These are phyloP conservation scores for Pseudopyrenochaeta lycopersici DNA, from an alignment of 2,329 filamentous ascomycete species.

Conservation along the genomic window DNA sequence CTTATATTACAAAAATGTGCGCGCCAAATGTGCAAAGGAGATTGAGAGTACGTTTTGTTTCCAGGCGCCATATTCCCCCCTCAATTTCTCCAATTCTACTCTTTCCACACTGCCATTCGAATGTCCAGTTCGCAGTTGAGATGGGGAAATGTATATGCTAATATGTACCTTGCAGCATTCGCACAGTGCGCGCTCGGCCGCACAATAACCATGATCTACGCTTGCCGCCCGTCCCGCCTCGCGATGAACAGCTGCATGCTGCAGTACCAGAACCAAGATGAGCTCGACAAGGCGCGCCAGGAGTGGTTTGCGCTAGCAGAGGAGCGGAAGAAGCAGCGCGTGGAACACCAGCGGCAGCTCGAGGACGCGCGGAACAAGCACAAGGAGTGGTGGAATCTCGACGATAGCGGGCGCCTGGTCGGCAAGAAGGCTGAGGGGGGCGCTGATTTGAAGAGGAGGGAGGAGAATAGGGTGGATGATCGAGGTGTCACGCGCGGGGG, in stretches of 20 bases:
- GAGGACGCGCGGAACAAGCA: constrained; percentile 59
- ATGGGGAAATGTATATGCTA: neutral
- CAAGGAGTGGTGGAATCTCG: constrained; percentile 61
- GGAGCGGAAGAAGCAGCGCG: constrained; percentile 73
- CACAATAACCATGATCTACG: constrained; percentile 87
- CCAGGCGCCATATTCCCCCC: neutral
- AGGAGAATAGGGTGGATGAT: constrained; percentile 30
- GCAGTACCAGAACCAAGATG: constrained; percentile 79
- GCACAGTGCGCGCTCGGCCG: constrained; percentile 87
- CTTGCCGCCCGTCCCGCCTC: constrained; percentile 80
- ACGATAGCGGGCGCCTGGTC: constrained; percentile 46
- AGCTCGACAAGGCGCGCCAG: constrained; percentile 87
- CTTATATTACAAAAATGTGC: constrained; percentile 81
- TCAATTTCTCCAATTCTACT: neutral
- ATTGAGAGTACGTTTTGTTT: constrained; percentile 52
- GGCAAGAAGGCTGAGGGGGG: constrained; percentile 31
- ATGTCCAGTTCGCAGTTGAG: no score
- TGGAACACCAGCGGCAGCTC: constrained; percentile 60
- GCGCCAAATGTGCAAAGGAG: constrained; percentile 77
- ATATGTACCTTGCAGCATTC: constrained; percentile 70
- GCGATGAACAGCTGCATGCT: constrained; percentile 97
- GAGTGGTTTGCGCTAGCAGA: constrained; percentile 89
- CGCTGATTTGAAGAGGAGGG: constrained; percentile 12
- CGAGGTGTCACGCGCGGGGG: constrained; percentile 29
- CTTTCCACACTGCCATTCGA: neutral